Evolutionary conservation across 345 rosid genomes (phyloP), one percentile per base, ranked within the genome.

Genomic region (Eucalyptus cladocalyx): DNA sequence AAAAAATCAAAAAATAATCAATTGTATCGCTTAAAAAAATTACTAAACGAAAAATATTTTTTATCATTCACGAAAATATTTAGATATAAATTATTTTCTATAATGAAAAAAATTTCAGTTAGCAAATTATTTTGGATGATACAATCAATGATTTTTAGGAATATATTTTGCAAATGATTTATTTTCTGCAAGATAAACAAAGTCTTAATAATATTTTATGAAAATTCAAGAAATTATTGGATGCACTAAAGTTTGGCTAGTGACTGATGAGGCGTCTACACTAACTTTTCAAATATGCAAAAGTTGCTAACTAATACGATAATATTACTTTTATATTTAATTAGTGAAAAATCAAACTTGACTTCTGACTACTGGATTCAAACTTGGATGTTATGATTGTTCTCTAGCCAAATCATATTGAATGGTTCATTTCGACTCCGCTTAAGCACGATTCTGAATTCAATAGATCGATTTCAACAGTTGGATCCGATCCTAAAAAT

Each of bases 11-110:
- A 53, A 53, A 53, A 53, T 5, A 2, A 53, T 53, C 56, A 7
- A 19, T 19, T 53, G 2, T 53, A 53, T 53, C 2, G 5, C 24
- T 53, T 53, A 19, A 53, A 53, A 19, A 53, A 56, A 24, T 9
- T 2, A 56, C 6, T 56, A 0, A 56, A 4, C 0, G 1, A 56
- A 53, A 56, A 56, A 9, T 4, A 9, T 4, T 9, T 9, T 53
- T 56, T 9, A 23, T 56, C 12, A 24, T 56, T 23, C 3, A 56
- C 6, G 3, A 54, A 23, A 54, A 54, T 54, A 54, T 23, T 54
- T 2, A 54, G 9, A 53, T 8, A 18, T 53, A 50, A 53, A 18
- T 53, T 53, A 2, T 19, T 53, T 2, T 53, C 23, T 53, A 53
- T 53, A 7, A 53, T 53, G 10, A 53, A 53, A 53, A 6, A 1